phyloP scores from a whole-genome alignment of 768 basidiomycete genomes.

The Lactifluus volemus region DNA sequence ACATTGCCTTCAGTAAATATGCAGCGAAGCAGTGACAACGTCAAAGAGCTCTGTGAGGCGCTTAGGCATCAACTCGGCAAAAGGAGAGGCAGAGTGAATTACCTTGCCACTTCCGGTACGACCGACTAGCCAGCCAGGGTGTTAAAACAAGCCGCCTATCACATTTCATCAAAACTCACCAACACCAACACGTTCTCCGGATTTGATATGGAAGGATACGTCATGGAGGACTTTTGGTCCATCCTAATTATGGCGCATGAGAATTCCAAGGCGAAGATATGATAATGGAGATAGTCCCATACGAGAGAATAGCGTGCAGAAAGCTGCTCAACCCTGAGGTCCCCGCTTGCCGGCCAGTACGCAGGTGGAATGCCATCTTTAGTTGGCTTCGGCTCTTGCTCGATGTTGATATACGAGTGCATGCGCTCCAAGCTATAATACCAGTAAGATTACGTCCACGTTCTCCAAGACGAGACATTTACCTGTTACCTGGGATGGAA shows the following conservation, averaged over 20 bases:
- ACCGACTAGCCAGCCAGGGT: conserved; percentile 34
- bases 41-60: conserved; percentile 35
- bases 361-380: conserved; percentile 44
- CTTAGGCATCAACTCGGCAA: neutral
- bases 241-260: conserved; percentile 25
- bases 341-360: conserved; percentile 54
- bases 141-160: neutral
- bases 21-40: conserved; percentile 44
- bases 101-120: conserved; percentile 51
- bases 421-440: conserved; percentile 39
- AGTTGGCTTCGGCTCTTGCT: conserved; percentile 41
- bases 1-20: conserved; percentile 46
- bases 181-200: conserved; percentile 51
- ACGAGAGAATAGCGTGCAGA: conserved; percentile 40
- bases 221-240: conserved; percentile 51
- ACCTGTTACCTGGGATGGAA: conserved; percentile 24
- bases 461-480: neutral
- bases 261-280: conserved; percentile 31
- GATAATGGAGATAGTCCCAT: conserved; percentile 31
- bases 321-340: conserved; percentile 42
- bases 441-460: neutral
- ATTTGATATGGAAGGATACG: conserved; percentile 41
- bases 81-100: conserved; percentile 2
- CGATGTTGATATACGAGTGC: conserved; percentile 46
- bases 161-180: conserved; percentile 26